Conservation (phyloP, 331 rosid genomes). For the Cydonia oblonga region DNA sequence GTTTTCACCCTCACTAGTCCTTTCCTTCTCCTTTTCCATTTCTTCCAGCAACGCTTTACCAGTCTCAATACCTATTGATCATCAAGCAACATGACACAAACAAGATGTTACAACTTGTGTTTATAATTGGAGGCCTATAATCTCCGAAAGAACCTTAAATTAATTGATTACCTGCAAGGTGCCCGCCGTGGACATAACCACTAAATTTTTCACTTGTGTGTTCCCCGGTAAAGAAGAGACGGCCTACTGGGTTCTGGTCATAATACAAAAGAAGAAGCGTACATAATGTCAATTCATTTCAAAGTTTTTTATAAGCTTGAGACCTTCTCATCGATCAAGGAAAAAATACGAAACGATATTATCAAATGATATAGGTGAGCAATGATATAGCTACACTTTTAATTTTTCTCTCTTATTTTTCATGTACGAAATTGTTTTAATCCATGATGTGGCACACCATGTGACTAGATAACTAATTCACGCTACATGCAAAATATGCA, state of each 20-base stretch:
- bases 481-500: neutral
- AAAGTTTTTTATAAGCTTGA: neutral
- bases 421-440: neutral
- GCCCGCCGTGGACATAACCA: slow-evolving; percentile 91
- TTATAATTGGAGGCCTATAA: neutral
- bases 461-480: neutral
- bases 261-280: neutral
- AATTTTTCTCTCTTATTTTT: neutral
- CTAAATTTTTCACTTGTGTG: slow-evolving; percentile 80
- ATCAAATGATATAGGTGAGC: neutral
- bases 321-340: neutral
- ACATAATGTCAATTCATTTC: neutral
- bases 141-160: neutral
- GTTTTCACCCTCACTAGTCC: slow-evolving; percentile 42
- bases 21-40: slow-evolving; percentile 54
- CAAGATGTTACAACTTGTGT: neutral
- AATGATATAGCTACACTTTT: neutral
- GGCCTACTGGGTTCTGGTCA: slow-evolving; percentile 75
- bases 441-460: neutral
- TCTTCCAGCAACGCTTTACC: slow-evolving; percentile 60
- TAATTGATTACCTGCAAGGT: slow-evolving; percentile 49
- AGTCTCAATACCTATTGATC: slow-evolving; percentile 64
- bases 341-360: too few relatives aligned
- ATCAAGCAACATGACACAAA: neutral
- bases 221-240: slow-evolving; percentile 78